A percentile compares a stretch with the other conserved stretches of the same genome.
Evolutionary conservation across 495 filamentous ascomycete genomes (phyloP).

Genomic region (Annulohypoxylon nitens): DNA sequence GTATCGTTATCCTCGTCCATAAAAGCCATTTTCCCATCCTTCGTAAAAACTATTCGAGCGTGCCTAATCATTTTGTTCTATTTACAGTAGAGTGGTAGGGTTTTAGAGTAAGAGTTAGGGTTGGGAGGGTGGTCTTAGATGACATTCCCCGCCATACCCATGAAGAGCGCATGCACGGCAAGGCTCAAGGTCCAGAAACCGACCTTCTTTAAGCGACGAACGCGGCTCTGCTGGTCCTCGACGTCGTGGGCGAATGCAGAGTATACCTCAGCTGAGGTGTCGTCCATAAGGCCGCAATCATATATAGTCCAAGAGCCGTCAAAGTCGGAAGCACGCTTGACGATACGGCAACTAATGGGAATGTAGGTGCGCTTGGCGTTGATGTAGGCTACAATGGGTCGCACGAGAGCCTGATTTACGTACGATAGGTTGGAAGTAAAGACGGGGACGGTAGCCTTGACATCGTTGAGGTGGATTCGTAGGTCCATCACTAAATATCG

Average conservation of each 20-base stretch:
- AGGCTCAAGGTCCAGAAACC: constrained; percentile 95
- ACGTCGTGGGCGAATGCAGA: constrained; percentile 91
- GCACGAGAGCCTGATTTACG: constrained; percentile 92
- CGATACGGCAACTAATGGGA: constrained; percentile 91
- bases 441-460: constrained; percentile 89
- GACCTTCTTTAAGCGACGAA: constrained; percentile 92
- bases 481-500: constrained; percentile 91
- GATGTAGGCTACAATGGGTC: constrained; percentile 99
- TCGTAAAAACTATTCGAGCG: constrained; percentile 16
- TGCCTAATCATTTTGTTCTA: constrained; percentile 18
- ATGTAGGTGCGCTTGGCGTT: constrained; percentile 94
- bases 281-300: constrained; percentile 95
- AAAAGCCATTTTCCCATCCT: constrained; percentile 21
- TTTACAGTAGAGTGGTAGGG: constrained; percentile 6
- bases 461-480: constrained; percentile 89
- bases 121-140: constrained; percentile 45
- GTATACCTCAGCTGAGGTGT: constrained; percentile 93
- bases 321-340: constrained; percentile 88
- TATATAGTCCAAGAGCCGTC: constrained; percentile 96
- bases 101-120: neutral
- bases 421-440: constrained; percentile 92
- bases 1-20: constrained; percentile 7
- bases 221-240: constrained; percentile 83
- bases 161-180: constrained; percentile 91
- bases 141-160: constrained; percentile 92